A percentile compares a stretch with the other conserved stretches of the same genome.
These are phyloP conservation scores for Tricholoma flavovirens DNA, from an alignment of 768 basidiomycete genomes.

Conservation along the genomic window DNA sequence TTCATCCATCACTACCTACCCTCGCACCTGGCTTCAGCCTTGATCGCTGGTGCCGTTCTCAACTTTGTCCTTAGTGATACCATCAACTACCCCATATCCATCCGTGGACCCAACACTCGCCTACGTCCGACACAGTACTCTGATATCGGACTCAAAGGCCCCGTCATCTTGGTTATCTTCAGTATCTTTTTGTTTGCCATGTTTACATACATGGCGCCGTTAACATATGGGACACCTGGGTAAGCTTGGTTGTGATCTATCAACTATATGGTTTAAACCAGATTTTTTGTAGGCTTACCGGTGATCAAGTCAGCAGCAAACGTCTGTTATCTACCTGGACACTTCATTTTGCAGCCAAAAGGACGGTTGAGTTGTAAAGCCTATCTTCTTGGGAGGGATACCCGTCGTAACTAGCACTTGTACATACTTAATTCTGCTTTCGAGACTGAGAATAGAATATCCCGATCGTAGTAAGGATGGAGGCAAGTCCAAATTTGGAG, in stretches of 20 bases:
- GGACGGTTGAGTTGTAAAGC: constrained; percentile 35
- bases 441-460: background rate
- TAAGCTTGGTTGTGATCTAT: constrained; percentile 33
- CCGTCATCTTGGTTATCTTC: constrained; percentile 55
- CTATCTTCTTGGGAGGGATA: background rate
- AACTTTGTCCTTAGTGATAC: constrained; percentile 87
- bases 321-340: constrained; percentile 89
- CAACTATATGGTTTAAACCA: constrained; percentile 7
- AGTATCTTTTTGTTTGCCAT: constrained; percentile 54
- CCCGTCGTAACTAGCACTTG: constrained; percentile 6
- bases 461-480: background rate
- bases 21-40: constrained; percentile 87
- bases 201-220: constrained; percentile 75
- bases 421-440: constrained; percentile 11
- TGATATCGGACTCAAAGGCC: constrained; percentile 75
- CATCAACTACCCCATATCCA: constrained; percentile 86
- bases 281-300: constrained; percentile 56
- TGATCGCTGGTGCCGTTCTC: constrained; percentile 88
- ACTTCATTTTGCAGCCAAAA: constrained; percentile 83
- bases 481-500: background rate
- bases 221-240: constrained; percentile 98
- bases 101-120: constrained; percentile 62
- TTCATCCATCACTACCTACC: constrained; percentile 99
- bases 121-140: constrained; percentile 52
- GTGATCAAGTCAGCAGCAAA: constrained; percentile 79